Evolutionary conservation across 108 stramenopile species (phyloP).

Genomic region (Cyclotella kingstonii): DNA sequence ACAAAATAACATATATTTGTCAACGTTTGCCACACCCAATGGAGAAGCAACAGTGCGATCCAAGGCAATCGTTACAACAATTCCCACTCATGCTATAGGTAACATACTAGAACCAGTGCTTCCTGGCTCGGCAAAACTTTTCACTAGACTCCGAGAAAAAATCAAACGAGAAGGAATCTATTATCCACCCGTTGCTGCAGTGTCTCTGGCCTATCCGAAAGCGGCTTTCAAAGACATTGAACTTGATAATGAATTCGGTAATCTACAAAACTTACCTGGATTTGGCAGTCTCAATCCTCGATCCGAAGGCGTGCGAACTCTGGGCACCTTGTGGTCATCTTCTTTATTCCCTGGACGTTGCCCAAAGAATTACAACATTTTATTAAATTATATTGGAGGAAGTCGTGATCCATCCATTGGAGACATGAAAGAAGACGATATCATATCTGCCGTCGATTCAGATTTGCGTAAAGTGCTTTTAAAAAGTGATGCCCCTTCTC

Average conservation of each 20-base stretch:
- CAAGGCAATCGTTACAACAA: slow-evolving; percentile 74
- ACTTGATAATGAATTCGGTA: slow-evolving; percentile 74
- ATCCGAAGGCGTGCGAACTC: slow-evolving; percentile 77
- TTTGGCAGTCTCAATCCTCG: slow-evolving; percentile 93
- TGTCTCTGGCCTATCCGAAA: slow-evolving; percentile 93
- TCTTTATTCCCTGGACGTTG: slow-evolving; percentile 92
- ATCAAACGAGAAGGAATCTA: slow-evolving; percentile 74
- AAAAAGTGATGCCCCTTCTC: slow-evolving; percentile 72
- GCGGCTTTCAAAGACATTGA: slow-evolving; percentile 83
- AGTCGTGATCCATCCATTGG: slow-evolving; percentile 87
- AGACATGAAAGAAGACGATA: slow-evolving; percentile 79
- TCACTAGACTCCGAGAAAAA: slow-evolving; percentile 56
- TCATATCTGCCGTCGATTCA: slow-evolving; percentile 84
- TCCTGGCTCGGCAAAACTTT: slow-evolving; percentile 73
- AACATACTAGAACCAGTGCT: slow-evolving; percentile 59
- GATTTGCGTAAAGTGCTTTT: slow-evolving; percentile 84
- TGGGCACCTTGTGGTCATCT: slow-evolving; percentile 93
- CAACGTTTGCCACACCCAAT: slow-evolving; percentile 74
- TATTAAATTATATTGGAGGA: slow-evolving; percentile 96
- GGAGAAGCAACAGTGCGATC: slow-evolving; percentile 61
- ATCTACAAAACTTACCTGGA: slow-evolving; percentile 75
- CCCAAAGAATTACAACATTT: slow-evolving; percentile 83
- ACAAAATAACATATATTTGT: slow-evolving; percentile 43
- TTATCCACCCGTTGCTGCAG: slow-evolving; percentile 92
- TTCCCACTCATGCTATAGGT: slow-evolving; percentile 75